Evolutionary conservation across 768 basidiomycete genomes (phyloP), one percentile per base, ranked within the genome.

Genomic region (Panaeolus papilionaceus): DNA sequence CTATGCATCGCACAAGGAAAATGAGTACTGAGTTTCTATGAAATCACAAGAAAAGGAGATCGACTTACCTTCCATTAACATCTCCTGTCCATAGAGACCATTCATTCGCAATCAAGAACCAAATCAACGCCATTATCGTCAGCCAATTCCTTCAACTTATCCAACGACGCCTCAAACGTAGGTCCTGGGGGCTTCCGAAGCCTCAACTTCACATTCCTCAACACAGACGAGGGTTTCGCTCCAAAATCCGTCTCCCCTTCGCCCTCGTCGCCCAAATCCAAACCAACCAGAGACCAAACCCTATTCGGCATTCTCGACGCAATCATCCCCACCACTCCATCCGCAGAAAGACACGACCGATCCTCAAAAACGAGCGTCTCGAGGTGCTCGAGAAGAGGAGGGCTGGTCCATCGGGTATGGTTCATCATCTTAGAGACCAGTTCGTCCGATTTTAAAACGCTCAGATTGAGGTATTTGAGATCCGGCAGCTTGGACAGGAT

Each of bases 351-450:
- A 44, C 71, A 72, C 10, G 63, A 65, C 2, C 69, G 62, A 37
- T 72, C 73, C 42, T 74, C 70, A n/a, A 74, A 33, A 14, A 65
- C 33, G 10, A 74, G 64, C 3, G 26, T 66, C 26, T 68, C 44
- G 9, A 74, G 66, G 23, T 68, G 64, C 5, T 71, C 71, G 11
- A 74, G 67, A 37, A 72, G 63, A 7, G 66, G 66, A 16, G 65
- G 42, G 14, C 61, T 64, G 26, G 54, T 64, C 44, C 64, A 45
- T 20, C 66, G 62, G 11, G 63, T 66, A 16, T 63, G 66, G 38
- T 70, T 64, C 5, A 63, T 64, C 16, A 76, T 64, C 28, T 68
- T 68, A n/a, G 71, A 64, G 38, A 74, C 66, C 37, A 76, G 68
- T 40, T 70, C 64, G 44, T 73, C 67, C 0, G 75, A 65, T 5